Evolutionary conservation across 805 yeast species (phyloP), one percentile per base, ranked within the genome.

Genomic region (Komagataella ulmi): DNA sequence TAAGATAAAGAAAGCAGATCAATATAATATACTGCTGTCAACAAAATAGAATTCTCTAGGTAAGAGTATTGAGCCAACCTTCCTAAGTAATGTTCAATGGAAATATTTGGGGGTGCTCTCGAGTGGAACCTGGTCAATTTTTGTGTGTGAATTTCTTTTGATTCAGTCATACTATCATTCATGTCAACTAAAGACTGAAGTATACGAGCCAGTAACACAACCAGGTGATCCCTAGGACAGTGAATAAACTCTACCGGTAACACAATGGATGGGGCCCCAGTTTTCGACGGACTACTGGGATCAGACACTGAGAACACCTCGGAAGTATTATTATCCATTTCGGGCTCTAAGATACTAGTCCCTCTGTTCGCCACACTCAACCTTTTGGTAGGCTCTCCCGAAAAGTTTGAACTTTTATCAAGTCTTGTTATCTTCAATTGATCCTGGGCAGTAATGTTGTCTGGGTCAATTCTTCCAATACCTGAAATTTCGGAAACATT

Each of bases 101-200:
- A 83, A 47, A 91, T 91, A 17, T 77, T 77, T 0, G 99, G 98
- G 3, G 97, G 96, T 0, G 91, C 82, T 55, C 97, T 75, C 3
- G 97, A 89, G 65, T 91, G 99, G 65, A 91, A 91, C 56, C 98
- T 71, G 1, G 99, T 91, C 50, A 93, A 73, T 47, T 70, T 66
- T 17, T 65, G 60, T 10, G 71, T 64, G 17, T 65, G 62, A 3
- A 73, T 60, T 51, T 56, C 65, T 53, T 63, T 67, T 45, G 73
- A 70, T 21, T 60, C 58, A 24, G 59, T 51, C 45, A 45, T 52
- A 47, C 8, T 53, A 66, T 91, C 98, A 63, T 91, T 91, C 40
- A 87, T 73, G 21, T 71, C 65, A 12, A 90, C 87, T 21, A 91
- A 73, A 45, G 87, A 85, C 48, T 78, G 74, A 24, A 93, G 69